Evolutionary conservation across 495 filamentous ascomycete species (phyloP), one percentile per base, ranked within the genome.

Genomic region (Diplogelasinospora grovesii): DNA sequence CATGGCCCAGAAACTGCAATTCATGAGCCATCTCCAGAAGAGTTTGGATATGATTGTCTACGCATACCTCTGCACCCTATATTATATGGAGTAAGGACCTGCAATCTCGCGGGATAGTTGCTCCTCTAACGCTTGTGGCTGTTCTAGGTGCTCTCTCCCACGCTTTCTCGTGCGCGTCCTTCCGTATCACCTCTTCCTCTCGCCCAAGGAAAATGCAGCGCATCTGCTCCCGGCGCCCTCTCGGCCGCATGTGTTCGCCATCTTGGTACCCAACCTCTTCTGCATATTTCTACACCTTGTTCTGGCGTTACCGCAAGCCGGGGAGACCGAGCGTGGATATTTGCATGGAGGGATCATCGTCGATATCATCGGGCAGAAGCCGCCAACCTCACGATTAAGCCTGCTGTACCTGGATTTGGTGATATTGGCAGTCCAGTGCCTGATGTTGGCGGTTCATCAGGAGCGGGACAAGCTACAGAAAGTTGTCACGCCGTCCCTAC

Each of bases 81-180:
- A 95, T 65, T 93, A 92, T 60, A 82, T 93, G 77, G 89, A 95
- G 89, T 94, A 66, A 50, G 83, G 24, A 19, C 5, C n/a, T n/a
- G n/a, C n/a, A n/a, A n/a, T n/a, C n/a, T n/a, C n/a, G n/a, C n/a
- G n/a, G n/a, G 19, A 38, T 22, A 31, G 7, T 29, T 29, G 24
- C 49, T 46, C 9, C 7, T 41, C 10, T 40, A 31, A n/a, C n/a
- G n/a, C n/a, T n/a, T n/a, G n/a, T n/a, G n/a, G n/a, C n/a, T n/a
- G n/a, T 14, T 7, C 5, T 53, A 95, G 88, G 61, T 87, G 82
- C 60, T 93, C 87, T 3, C 74, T 92, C 43, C 60, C 83, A 44
- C 75, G 81, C 22, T 74, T 94, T 49, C 56, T 81, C 36, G 36
- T 88, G 33, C 85, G 88, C 27, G 74, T 79, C 49, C 46, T 85